Conservation (phyloP, 192 early-diverging fungal species). For the Coemansia erecta region DNA sequence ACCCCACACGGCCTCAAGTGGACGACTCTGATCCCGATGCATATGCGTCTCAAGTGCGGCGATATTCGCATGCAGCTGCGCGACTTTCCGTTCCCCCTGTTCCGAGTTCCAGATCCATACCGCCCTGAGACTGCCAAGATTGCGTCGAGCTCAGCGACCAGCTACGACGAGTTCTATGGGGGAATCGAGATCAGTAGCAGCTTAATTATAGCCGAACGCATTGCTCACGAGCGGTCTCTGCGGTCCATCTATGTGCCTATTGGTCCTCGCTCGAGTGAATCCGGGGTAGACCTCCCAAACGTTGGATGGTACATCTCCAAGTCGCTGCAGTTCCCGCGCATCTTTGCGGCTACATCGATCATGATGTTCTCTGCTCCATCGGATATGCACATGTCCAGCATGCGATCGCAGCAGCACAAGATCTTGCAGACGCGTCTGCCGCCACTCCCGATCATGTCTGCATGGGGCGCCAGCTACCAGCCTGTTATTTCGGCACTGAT, state of each 20-base stretch:
- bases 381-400: slow-evolving; percentile 1
- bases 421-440: slow-evolving; percentile 20
- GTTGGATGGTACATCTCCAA: slow-evolving; percentile 51
- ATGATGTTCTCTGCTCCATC: slow-evolving; percentile 42
- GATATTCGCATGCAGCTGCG: slow-evolving; percentile 50
- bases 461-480: slow-evolving; percentile 54
- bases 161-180: slow-evolving; percentile 42
- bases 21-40: slow-evolving; percentile 47
- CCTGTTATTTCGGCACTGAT: slow-evolving; percentile 53
- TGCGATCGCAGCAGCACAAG: slow-evolving; percentile 16
- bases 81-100: slow-evolving; percentile 55
- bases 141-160: not conserved
- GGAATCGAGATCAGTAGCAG: slow-evolving; percentile 48
- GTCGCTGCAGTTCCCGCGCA: slow-evolving; percentile 50
- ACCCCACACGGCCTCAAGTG: slow-evolving; percentile 48
- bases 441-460: slow-evolving; percentile 47
- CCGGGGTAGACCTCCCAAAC: slow-evolving; percentile 19
- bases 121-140: slow-evolving; percentile 16
- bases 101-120: slow-evolving; percentile 51
- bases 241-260: slow-evolving; percentile 45
- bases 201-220: slow-evolving; percentile 43
- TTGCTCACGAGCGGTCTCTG: slow-evolving; percentile 38
- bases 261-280: slow-evolving; percentile 31
- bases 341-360: slow-evolving; percentile 40
- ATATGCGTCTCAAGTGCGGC: slow-evolving; percentile 49